Conservation (phyloP, 805 yeast species). For the Brettanomyces bruxellensis region DNA sequence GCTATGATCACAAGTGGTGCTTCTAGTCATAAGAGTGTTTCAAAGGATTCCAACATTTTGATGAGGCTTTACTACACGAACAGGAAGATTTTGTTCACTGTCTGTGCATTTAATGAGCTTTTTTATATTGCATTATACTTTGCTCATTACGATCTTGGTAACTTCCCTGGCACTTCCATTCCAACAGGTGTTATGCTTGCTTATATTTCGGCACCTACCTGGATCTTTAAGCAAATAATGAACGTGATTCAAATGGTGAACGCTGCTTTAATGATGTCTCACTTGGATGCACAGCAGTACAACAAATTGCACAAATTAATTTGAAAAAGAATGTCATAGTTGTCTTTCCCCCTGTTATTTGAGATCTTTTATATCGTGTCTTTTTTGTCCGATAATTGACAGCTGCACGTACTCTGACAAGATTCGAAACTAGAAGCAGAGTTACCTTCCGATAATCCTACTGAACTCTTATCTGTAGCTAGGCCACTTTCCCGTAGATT, state of each 20-base stretch:
- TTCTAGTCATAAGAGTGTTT: slow-evolving; percentile 75
- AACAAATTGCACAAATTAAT: slow-evolving; percentile 23
- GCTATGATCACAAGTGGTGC: slow-evolving; percentile 80
- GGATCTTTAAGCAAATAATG: slow-evolving; percentile 84
- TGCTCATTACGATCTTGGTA: slow-evolving; percentile 46
- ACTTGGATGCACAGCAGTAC: slow-evolving; percentile 53
- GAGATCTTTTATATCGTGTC: too few species aligned
- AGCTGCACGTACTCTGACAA: too few species aligned
- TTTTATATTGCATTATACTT: slow-evolving; percentile 87
- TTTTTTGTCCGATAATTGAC: too few species aligned
- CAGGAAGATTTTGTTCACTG: slow-evolving; percentile 71
- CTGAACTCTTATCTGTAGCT: neutral
- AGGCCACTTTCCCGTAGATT: neutral
- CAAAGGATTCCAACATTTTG: slow-evolving; percentile 58
- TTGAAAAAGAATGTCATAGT: slow-evolving; percentile 1
- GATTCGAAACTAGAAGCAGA: too few species aligned
- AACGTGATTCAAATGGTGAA: slow-evolving; percentile 81
- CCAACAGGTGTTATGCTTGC: slow-evolving; percentile 28
- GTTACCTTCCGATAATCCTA: too few species aligned
- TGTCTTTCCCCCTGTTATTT: neutral
- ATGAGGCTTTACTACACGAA: slow-evolving; percentile 82
- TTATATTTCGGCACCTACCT: slow-evolving; percentile 67
- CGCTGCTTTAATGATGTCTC: slow-evolving; percentile 78
- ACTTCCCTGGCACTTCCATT: slow-evolving; percentile 30
- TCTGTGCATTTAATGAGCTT: slow-evolving; percentile 89